These are phyloP conservation scores for Wallemia ichthyophaga DNA, from an alignment of 1,284 basidiomycete species.

Conservation along the genomic window DNA sequence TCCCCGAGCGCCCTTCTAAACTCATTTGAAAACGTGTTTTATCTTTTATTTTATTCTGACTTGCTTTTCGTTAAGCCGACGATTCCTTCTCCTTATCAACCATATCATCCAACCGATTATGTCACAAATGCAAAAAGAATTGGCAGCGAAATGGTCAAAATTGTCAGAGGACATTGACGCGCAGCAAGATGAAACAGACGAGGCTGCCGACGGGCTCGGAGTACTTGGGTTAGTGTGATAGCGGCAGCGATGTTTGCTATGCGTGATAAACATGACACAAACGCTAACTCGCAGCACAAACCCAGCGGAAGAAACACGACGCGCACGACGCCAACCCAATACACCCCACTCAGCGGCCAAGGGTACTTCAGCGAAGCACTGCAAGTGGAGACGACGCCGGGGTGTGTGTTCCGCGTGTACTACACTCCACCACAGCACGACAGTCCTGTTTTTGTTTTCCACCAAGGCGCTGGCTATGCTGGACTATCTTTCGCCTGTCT, in stretches of 20 bases:
- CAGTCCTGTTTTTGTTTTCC: constrained; percentile 16
- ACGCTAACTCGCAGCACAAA: too few relatives aligned
- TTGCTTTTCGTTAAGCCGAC: too few relatives aligned
- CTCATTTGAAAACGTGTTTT: too few relatives aligned
- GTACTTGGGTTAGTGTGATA: background rate
- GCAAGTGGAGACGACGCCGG: constrained; percentile 7
- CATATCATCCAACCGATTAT: too few relatives aligned
- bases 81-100: background rate
- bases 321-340: constrained; percentile 3
- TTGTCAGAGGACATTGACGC: background rate
- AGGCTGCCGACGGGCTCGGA: background rate
- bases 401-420: constrained; percentile 7
- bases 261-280: too few relatives aligned
- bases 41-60: too few relatives aligned
- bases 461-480: constrained; percentile 19
- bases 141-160: background rate
- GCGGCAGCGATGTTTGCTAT: too few relatives aligned
- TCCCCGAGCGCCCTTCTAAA: too few relatives aligned
- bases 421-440: constrained; percentile 2
- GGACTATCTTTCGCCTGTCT: constrained; percentile 16
- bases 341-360: constrained; percentile 6
- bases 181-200: background rate
- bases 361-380: constrained; percentile 7
- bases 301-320: too few relatives aligned
- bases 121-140: background rate